Conservation (phyloP, 1,139 yeast genomes). For the Arxiozyma heterogenica region DNA sequence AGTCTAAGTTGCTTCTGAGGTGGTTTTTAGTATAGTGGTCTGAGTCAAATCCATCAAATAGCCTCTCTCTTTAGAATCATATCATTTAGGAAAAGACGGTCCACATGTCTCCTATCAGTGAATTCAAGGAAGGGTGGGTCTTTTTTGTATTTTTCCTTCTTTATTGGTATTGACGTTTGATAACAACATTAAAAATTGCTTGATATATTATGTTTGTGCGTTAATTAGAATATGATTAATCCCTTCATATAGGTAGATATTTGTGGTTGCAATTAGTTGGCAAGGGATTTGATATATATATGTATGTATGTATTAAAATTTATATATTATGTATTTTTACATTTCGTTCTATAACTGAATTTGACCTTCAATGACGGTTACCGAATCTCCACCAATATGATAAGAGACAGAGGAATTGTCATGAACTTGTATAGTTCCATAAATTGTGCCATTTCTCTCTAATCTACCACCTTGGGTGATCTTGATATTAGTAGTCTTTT, state of each 20-base stretch:
- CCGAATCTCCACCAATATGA: slow-evolving; percentile 32
- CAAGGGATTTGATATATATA: no score
- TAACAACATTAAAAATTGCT: background rate
- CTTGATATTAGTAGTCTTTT: slow-evolving; percentile 15
- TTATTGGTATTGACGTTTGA: background rate
- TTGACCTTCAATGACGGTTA: slow-evolving; percentile 32
- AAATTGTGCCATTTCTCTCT: slow-evolving; percentile 32
- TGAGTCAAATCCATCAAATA: background rate
- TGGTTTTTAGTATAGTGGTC: background rate
- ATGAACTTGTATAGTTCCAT: slow-evolving; percentile 19
- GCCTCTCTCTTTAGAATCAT: no score
- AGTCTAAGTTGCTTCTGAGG: background rate
- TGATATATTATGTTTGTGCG: no score
- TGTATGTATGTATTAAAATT: no score
- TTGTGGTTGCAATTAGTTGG: no score
- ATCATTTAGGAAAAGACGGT: background rate
- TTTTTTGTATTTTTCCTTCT: background rate
- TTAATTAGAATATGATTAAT: no score
- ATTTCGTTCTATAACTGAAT: background rate
- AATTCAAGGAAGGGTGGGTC: background rate
- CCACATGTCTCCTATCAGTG: background rate
- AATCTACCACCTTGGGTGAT: slow-evolving; percentile 35
- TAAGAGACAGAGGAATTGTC: slow-evolving; percentile 14
- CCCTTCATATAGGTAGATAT: no score
- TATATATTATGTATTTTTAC: no score